These are phyloP conservation scores for Carex parvula DNA, from an alignment of 176 grass and related monocot species.

Conservation along the genomic window DNA sequence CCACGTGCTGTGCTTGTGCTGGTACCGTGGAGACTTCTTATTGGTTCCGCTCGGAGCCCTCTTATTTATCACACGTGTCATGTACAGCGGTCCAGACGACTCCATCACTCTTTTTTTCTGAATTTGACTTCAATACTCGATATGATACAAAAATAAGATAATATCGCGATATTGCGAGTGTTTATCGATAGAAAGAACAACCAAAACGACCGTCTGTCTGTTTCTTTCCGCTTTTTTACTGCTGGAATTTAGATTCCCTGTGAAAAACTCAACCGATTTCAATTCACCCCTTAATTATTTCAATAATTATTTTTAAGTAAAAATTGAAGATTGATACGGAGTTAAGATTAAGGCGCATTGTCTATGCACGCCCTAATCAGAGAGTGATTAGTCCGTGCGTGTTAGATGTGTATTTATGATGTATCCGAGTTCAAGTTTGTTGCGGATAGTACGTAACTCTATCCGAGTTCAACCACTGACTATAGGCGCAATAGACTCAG, in stretches of 20 bases:
- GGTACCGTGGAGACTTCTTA: not conserved
- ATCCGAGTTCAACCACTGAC: too few species aligned
- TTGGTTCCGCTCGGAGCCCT: not conserved
- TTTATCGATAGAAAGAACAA: not conserved
- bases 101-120: not conserved
- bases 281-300: not conserved
- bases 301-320: too few species aligned
- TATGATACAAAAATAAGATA: not conserved
- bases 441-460: too few species aligned
- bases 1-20: not conserved
- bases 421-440: too few species aligned
- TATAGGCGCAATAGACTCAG: too few species aligned
- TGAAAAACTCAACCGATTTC: not conserved
- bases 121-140: not conserved
- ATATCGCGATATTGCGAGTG: not conserved
- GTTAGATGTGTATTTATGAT: too few species aligned
- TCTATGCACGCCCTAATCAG: too few species aligned
- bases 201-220: not conserved
- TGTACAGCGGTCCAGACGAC: not conserved
- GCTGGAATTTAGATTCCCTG: not conserved
- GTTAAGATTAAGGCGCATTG: too few species aligned
- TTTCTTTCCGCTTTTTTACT: slow-evolving; percentile 3
- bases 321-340: too few species aligned
- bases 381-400: too few species aligned
- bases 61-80: too few species aligned